Evolutionary conservation across 768 basidiomycete species (phyloP).

Genomic region (Boletus patriciae): DNA sequence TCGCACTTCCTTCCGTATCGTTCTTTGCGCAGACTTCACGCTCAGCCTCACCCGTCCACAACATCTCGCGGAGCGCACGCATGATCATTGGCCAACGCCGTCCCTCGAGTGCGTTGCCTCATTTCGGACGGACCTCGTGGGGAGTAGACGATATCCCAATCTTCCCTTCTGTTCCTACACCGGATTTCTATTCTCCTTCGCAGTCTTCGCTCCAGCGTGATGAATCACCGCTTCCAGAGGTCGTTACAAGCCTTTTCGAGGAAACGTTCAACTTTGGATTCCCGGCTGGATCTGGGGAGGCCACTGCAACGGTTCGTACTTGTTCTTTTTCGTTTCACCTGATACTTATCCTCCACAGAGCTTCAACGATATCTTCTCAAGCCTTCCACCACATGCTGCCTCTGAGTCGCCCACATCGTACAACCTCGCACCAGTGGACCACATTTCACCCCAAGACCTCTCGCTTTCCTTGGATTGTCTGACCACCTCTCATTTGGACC

Average conservation of each 20-base stretch:
- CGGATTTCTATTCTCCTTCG: conserved; percentile 12
- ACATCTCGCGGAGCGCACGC: conserved; percentile 46
- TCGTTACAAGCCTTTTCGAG: conserved; percentile 50
- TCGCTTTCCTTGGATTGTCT: conserved; percentile 10
- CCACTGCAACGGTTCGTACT: conserved; percentile 14
- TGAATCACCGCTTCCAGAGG: conserved; percentile 49
- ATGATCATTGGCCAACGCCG: conserved; percentile 46
- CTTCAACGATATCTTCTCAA: conserved; percentile 27
- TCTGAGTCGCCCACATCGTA: conserved; percentile 13
- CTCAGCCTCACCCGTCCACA: conserved; percentile 44
- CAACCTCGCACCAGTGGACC: conserved; percentile 29
- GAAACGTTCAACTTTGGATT: conserved; percentile 38
- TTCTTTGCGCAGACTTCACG: conserved; percentile 43
- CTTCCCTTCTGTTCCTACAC: conserved; percentile 1
- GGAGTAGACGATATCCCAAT: conserved; percentile 30
- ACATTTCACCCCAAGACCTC: conserved; percentile 21
- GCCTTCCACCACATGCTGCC: conserved; percentile 21
- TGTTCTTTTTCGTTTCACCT: accelerated
- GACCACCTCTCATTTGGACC: conserved; percentile 9
- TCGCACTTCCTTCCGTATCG: conserved; percentile 45
- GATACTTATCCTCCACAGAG: conserved; percentile 10
- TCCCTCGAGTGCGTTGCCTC: conserved; percentile 49
- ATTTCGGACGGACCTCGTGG: conserved; percentile 29
- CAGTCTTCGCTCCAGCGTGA: conserved; percentile 41
- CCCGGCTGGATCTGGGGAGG: conserved; percentile 13